Conservation (phyloP, 2,329 filamentous ascomycete genomes). For the Didymella lethalis region DNA sequence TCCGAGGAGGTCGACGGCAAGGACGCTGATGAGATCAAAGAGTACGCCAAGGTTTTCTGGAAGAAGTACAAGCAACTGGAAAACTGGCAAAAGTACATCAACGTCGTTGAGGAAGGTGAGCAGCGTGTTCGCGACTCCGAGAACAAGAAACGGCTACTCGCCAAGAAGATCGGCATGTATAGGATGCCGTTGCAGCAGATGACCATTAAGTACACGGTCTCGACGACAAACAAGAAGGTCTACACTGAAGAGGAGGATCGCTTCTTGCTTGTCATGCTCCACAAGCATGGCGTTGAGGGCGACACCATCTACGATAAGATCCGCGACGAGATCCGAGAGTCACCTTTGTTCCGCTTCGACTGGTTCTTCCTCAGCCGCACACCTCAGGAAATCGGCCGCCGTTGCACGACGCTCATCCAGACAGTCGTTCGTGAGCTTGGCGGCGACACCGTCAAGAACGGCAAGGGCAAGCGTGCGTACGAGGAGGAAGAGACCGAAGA, state of each 20-base stretch:
- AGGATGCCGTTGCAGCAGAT: constrained; percentile 97
- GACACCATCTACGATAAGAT: constrained; percentile 92
- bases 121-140: constrained; percentile 87
- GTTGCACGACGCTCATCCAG: constrained; percentile 92
- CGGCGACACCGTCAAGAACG: constrained; percentile 62
- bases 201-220: constrained; percentile 98
- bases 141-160: constrained; percentile 89
- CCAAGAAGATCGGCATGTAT: constrained; percentile 95
- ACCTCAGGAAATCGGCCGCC: constrained; percentile 87
- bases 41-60: constrained; percentile 96
- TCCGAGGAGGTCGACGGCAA: constrained; percentile 92
- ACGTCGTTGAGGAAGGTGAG: constrained; percentile 90
- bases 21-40: constrained; percentile 80
- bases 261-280: constrained; percentile 91
- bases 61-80: constrained; percentile 89
- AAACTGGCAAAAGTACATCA: constrained; percentile 88
- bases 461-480: constrained; percentile 75
- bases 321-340: constrained; percentile 95
- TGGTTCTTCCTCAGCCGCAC: constrained; percentile 99
- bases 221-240: constrained; percentile 99
- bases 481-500: constrained; percentile 86
- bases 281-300: constrained; percentile 89
- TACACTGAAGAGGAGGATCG: constrained; percentile 98
- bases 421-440: constrained; percentile 97
- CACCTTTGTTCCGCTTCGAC: constrained; percentile 94